These are phyloP conservation scores for Calonectria leucothoes DNA, from an alignment of 2,329 filamentous ascomycete genomes.

Conservation along the genomic window DNA sequence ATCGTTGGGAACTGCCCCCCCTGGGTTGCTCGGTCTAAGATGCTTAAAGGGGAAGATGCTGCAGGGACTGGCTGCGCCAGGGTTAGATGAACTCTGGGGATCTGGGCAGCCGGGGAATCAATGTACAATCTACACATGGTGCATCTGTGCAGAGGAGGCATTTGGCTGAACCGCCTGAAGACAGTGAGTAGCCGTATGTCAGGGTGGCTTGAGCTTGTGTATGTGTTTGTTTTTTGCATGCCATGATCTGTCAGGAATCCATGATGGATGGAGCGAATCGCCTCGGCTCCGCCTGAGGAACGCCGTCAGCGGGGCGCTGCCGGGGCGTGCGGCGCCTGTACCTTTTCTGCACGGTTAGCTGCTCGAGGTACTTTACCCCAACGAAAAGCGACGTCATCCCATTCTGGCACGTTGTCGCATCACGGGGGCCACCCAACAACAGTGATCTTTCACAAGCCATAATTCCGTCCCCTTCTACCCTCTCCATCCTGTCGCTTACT, in stretches of 20 bases:
- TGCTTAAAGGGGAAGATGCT: slow-evolving; percentile 13
- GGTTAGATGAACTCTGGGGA: slow-evolving; percentile 14
- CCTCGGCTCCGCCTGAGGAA: slow-evolving; percentile 20
- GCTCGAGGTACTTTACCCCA: slow-evolving; percentile 37
- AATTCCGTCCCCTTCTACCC: slow-evolving; percentile 24
- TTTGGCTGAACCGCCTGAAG: background rate
- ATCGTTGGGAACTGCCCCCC: slow-evolving; percentile 12
- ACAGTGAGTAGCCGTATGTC: background rate
- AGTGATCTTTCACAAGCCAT: slow-evolving; percentile 26
- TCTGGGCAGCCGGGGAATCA: slow-evolving; percentile 2
- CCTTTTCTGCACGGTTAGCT: slow-evolving; percentile 3
- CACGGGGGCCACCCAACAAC: slow-evolving; percentile 41
- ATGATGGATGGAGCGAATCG: background rate
- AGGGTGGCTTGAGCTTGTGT: background rate
- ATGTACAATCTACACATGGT: background rate
- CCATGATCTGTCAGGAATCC: background rate
- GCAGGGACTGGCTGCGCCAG: background rate
- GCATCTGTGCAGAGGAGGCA: background rate
- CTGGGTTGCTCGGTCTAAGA: background rate
- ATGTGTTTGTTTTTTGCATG: no score
- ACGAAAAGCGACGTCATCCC: slow-evolving; percentile 46
- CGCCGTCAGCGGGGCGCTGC: slow-evolving; percentile 16
- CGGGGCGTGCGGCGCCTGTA: slow-evolving; percentile 13
- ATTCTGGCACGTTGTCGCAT: slow-evolving; percentile 33
- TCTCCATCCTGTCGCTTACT: background rate